Base-by-base conservation (phyloP, 2,329 filamentous ascomycete genomes). In the Ophiostoma sp. region DNA sequence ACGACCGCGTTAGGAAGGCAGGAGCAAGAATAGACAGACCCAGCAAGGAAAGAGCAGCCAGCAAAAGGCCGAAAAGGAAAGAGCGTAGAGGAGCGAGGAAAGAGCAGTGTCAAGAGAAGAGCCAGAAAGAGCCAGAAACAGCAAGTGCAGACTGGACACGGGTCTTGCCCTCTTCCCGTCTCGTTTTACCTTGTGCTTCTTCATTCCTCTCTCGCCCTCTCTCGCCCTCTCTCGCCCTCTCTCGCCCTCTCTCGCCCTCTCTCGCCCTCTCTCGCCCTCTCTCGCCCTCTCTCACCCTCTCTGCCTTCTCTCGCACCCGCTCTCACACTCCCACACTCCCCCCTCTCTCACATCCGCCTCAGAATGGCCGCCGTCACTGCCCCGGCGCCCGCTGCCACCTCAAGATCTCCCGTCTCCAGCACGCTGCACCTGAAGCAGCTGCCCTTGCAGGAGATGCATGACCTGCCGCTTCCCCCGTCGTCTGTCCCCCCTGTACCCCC, bases 361-460 rank as follows among this genome's bases (percentile, higher is more conserved):
- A 58, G 73, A 68, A 78, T 78, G 77, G 75, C 77, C 68, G 74
- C 76, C 68, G 73, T 75, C 64, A 72, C 74, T 64, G 69, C 73
- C 42, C 69, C 75, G 45, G 73, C 74, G 36, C 74, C 74, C 62
- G 70, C 73, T 16, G 60, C 73, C 64, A 71, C 73, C 36, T 71
- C 70, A n/a, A 68, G 41, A 64, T 42, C n/a, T 75, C 55, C 36
- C 27, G 55, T 38, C 55, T 38, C 38, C 8, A 60, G 27, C 55
- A 38, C 27, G 76, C 27, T 27, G 27, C 27, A 27, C 27, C 27
- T 27, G 27, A 27, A 27, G 27, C 27, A 27, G 27, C 27, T 27
- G 27, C 27, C 27, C 27, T 27, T 27, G 27, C 27, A 27, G 27
- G 27, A 27, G 27, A 6, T 64, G 71, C 70, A n/a, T 69, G 41